Evolutionary conservation across 495 filamentous ascomycete species (phyloP), one percentile per base, ranked within the genome.

Genomic region (Lichina pygmaea): DNA sequence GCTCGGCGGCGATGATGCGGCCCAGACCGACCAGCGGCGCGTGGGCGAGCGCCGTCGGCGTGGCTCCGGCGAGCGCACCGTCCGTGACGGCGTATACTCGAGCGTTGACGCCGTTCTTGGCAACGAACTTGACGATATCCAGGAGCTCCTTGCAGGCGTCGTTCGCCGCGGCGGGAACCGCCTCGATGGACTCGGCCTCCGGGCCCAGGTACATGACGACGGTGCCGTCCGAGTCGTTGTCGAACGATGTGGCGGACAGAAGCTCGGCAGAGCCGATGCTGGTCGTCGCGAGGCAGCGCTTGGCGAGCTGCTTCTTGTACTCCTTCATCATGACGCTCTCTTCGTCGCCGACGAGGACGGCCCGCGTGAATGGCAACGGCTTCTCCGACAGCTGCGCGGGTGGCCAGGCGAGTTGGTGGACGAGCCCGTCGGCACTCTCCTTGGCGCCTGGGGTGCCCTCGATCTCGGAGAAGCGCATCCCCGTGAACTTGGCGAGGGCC

Each of bases 381-480:
- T 52, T 48, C 41, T 57, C 57, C 0, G 48, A 39, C 1, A 52
- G 48, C 1, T 15, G 24, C 8, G 56, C 57, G 12, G 61, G 57
- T 10, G 53, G 50, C 61, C 61, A 64, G 12, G 58, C 48, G 10
- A 63, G 43, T 17, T 52, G 52, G 45, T 64, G 61, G 15, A 62
- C 59, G 0, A 64, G 48, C 37, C 52, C 49, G 15, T 58, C 54
- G 13, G 55, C 47, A 36, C 50, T 57, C 17, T 50, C 50, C 24
- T 46, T 57, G 2, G 43, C 52, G 5, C 54, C 53, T 6, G 59
- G 45, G 2, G 51, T 58, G 10, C 57, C 57, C 40, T 63, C 60
- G 40, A 65, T 53, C 45, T 60, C 57, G 12, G 62, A 53, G 44
- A 62, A 62, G n/a, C 57, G 52, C 57, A 65, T 63, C 1, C 40